Conservation (phyloP, 2,329 filamentous ascomycete species). For the Neofusicoccum ribis region DNA sequence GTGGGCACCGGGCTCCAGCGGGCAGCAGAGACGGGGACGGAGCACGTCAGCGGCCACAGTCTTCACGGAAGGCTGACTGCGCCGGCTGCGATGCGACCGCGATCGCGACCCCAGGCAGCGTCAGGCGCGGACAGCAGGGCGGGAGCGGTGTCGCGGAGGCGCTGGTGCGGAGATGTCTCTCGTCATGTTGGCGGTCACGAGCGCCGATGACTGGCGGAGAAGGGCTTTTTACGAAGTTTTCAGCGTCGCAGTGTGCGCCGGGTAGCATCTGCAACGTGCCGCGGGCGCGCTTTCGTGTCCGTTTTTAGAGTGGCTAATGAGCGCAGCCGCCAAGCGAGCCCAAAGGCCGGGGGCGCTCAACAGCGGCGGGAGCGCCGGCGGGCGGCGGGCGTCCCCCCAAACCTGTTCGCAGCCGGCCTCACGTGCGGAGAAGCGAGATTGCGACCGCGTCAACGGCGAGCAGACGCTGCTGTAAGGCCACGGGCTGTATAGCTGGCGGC, state of each 20-base stretch:
- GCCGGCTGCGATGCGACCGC: neutral
- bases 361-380: neutral
- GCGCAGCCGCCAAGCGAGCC: neutral
- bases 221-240: constrained; percentile 1
- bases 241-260: constrained; percentile 4
- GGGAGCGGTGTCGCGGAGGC: constrained; percentile 4
- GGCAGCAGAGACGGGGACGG: neutral
- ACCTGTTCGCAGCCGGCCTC: neutral
- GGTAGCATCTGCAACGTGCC: constrained; percentile 9
- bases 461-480: too few species aligned
- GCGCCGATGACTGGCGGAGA: constrained; percentile 3
- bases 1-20: neutral
- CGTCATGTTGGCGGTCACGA: neutral
- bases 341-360: neutral
- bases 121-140: neutral
- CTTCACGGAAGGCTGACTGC: neutral
- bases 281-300: constrained; percentile 2
- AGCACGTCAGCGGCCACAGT: constrained; percentile 8
- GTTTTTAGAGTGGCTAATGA: constrained; percentile 11
- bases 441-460: neutral
- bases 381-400: neutral
- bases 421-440: constrained; percentile 17
- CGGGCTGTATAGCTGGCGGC: too few species aligned
- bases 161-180: constrained; percentile 2
- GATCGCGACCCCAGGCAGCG: neutral